Conservation (phyloP, 495 filamentous ascomycete species). For the Penicillium cosmopolitanum region DNA sequence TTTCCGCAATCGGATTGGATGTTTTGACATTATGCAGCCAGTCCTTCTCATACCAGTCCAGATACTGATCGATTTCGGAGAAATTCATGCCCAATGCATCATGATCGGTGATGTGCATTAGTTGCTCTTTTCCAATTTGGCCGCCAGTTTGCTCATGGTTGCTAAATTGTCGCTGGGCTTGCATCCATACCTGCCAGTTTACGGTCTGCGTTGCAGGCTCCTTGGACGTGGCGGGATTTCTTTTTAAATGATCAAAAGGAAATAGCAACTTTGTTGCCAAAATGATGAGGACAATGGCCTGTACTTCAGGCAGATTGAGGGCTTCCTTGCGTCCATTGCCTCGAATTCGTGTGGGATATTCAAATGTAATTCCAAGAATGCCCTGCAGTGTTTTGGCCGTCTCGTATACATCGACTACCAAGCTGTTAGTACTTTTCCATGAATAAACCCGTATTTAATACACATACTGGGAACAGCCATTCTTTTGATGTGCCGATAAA, state of each 20-base stretch:
- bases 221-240: conserved; percentile 54
- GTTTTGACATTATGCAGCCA: conserved; percentile 55
- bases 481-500: conserved; percentile 70
- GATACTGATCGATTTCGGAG: conserved; percentile 74
- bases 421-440: conserved; percentile 19
- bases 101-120: conserved; percentile 60
- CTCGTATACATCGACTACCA: conserved; percentile 71
- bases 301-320: conserved; percentile 69
- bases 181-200: conserved; percentile 74
- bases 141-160: conserved; percentile 26
- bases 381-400: conserved; percentile 60
- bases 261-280: conserved; percentile 78
- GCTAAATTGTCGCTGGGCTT: conserved; percentile 52
- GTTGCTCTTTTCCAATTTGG: conserved; percentile 40
- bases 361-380: conserved; percentile 59
- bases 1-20: conserved; percentile 47
- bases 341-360: conserved; percentile 49
- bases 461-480: conserved; percentile 76
- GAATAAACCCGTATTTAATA: background rate
- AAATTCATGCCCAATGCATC: conserved; percentile 72
- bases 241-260: conserved; percentile 67
- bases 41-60: conserved; percentile 85
- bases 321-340: conserved; percentile 26
- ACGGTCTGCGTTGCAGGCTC: conserved; percentile 67
- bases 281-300: conserved; percentile 71